Base-by-base conservation (phyloP, 371 early-diverging fungal genomes). In the Mucor racemosus region DNA sequence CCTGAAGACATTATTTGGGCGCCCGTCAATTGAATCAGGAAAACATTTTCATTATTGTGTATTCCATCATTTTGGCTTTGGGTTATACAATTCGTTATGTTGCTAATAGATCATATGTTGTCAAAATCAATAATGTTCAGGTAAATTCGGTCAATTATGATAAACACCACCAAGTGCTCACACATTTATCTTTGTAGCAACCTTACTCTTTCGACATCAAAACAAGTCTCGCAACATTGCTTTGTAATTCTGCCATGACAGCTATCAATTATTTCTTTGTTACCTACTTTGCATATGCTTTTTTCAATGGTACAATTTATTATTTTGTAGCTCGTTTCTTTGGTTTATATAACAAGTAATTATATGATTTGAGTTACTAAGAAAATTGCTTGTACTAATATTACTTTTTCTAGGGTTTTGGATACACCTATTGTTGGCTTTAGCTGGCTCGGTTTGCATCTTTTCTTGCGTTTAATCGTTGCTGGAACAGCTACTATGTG, bases 11-110 rank as follows among this genome's bases (percentile, higher is more conserved):
- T 65, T 76, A 71, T 62, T 58, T 58, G n/a, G 78, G 74, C 34
- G 76, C 71, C 55, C 65, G 74, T 53, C 80, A 81, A 59, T 56
- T 80, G 46, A 84, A 82, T 62, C 67, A 76, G 60, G 73, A 81
- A n/a, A 65, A 72, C 44, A 72, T 83, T 15, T 76, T 80, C 65
- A 64, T 83, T 41, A 54, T 60, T 13, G 44, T 80, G 17, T 87
- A 80, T 65, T 74, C 72, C 1, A 19, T 77, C 7, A 31, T 67
- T 1, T 60, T 87, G 21, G 85, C 80, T 26, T 17, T 66, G 13
- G 40, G 14, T 8, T 81, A 75, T 59, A 79, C 80, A 17, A 9
- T 70, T 15, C 42, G 53, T 17, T 78, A 74, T 33, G 55, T 87
- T 26, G 33, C 60, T 9, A 64, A 74, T 14, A 71, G 73, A 44